Conservation (phyloP, 1,284 basidiomycete genomes). For the Pterula multifida region DNA sequence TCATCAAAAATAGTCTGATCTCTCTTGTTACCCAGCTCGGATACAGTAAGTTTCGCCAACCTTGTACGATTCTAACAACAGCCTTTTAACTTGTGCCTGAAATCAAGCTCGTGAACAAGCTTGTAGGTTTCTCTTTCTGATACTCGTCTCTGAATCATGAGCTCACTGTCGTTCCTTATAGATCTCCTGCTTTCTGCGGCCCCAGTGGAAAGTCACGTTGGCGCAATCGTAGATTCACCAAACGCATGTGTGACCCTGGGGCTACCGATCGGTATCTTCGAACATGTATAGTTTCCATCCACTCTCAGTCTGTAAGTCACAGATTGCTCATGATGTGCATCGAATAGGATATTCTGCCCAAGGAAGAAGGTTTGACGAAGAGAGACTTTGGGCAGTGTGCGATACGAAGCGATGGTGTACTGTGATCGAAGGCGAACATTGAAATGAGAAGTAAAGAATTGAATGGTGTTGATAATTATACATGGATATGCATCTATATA, state of each 20-base stretch:
- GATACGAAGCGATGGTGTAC: constrained; percentile 49
- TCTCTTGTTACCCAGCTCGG: constrained; percentile 30
- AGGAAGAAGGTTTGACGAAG: constrained; percentile 44
- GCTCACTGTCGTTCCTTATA: constrained; percentile 12
- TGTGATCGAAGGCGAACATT: constrained; percentile 20
- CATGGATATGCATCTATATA: too few species aligned
- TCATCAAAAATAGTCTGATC: constrained; percentile 3
- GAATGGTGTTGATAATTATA: too few species aligned
- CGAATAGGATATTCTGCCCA: constrained; percentile 56
- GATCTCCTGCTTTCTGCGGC: constrained; percentile 68
- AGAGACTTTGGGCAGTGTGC: constrained; percentile 54
- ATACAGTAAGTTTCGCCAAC: constrained; percentile 38
- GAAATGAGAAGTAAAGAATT: too few species aligned
- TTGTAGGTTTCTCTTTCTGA: constrained; percentile 33
- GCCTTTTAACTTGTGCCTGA: not conserved
- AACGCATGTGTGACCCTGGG: constrained; percentile 69
- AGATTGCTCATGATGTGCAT: too few species aligned
- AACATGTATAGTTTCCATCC: constrained; percentile 33
- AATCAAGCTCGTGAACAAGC: constrained; percentile 57
- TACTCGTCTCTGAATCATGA: not conserved
- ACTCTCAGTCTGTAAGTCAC: not conserved
- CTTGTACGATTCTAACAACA: not conserved
- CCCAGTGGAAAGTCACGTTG: constrained; percentile 66
- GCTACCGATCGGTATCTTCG: constrained; percentile 62
- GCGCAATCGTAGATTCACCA: constrained; percentile 64